Evolutionary conservation across 1,139 yeast species (phyloP).

Genomic region (Blastobotrys illinoisensis): DNA sequence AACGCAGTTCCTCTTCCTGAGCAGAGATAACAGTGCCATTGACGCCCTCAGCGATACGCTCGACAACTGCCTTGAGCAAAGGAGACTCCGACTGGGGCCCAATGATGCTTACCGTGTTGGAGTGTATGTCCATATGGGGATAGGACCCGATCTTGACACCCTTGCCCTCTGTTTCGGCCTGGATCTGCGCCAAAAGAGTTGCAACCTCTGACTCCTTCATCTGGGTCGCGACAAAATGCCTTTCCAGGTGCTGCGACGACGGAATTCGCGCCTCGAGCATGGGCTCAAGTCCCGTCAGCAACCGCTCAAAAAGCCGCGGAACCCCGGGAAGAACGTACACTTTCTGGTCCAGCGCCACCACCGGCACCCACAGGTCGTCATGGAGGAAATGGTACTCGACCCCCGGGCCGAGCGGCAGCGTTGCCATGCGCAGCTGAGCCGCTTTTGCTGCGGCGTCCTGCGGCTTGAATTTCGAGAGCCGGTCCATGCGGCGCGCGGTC

Average conservation of each 20-base stretch:
- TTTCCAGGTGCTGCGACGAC: slow-evolving; percentile 33
- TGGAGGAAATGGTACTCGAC: slow-evolving; percentile 51
- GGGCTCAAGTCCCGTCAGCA: slow-evolving; percentile 42
- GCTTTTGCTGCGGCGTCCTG: slow-evolving; percentile 40
- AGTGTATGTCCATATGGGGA: slow-evolving; percentile 63
- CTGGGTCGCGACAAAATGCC: slow-evolving; percentile 59
- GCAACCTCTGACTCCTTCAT: slow-evolving; percentile 66
- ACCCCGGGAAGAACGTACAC: slow-evolving; percentile 78
- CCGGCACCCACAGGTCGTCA: slow-evolving; percentile 74
- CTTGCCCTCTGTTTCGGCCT: slow-evolving; percentile 38
- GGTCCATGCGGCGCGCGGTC: slow-evolving; percentile 56
- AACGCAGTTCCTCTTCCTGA: slow-evolving; percentile 45
- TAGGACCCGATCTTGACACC: slow-evolving; percentile 72
- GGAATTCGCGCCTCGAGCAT: slow-evolving; percentile 31
- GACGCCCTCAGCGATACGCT: slow-evolving; percentile 41
- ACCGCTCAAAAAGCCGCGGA: slow-evolving; percentile 59
- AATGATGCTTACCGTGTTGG: slow-evolving; percentile 66
- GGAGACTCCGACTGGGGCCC: slow-evolving; percentile 44
- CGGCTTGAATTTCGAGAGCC: slow-evolving; percentile 41
- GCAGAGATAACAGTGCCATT: slow-evolving; percentile 51
- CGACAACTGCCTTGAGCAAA: slow-evolving; percentile 43
- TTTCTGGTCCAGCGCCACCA: slow-evolving; percentile 56
- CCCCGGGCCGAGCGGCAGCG: slow-evolving; percentile 49
- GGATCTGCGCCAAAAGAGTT: slow-evolving; percentile 51
- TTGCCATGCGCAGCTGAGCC: slow-evolving; percentile 75